Conservation (phyloP, 805 yeast species). For the Kluyveromyces nonfermentans region DNA sequence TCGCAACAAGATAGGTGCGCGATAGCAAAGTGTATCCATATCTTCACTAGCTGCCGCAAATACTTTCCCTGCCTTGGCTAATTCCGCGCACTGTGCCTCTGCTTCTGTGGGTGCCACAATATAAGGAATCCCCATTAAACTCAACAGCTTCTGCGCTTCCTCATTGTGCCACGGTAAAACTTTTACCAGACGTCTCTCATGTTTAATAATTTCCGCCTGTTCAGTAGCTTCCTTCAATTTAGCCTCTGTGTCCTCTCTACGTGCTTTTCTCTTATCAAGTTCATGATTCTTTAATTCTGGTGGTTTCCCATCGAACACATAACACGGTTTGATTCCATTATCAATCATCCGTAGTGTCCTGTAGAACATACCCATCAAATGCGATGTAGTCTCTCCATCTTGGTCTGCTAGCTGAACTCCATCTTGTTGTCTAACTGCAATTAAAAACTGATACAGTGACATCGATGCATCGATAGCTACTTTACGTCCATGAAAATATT, state of each 20-base stretch:
- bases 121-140: constrained; percentile 90
- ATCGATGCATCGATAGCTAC: constrained; percentile 96
- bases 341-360: constrained; percentile 84
- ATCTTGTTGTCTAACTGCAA: constrained; percentile 94
- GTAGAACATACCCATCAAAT: constrained; percentile 92
- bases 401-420: constrained; percentile 89
- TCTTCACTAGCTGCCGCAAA: constrained; percentile 98
- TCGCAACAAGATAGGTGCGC: constrained; percentile 72
- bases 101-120: constrained; percentile 97
- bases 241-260: constrained; percentile 76
- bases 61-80: constrained; percentile 83
- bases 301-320: constrained; percentile 96
- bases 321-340: constrained; percentile 91
- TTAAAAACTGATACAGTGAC: constrained; percentile 91
- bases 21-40: constrained; percentile 95
- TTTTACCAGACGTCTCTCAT: constrained; percentile 77
- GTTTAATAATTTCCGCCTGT: constrained; percentile 58
- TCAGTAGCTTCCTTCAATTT: constrained; percentile 69
- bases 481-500: constrained; percentile 82
- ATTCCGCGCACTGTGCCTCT: constrained; percentile 94
- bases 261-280: constrained; percentile 70
- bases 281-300: constrained; percentile 92
- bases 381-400: constrained; percentile 88
- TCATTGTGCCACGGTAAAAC: constrained; percentile 89
- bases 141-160: constrained; percentile 75